Conservation (phyloP, 2,329 filamentous ascomycete genomes). For the Aspergillus sp. region DNA sequence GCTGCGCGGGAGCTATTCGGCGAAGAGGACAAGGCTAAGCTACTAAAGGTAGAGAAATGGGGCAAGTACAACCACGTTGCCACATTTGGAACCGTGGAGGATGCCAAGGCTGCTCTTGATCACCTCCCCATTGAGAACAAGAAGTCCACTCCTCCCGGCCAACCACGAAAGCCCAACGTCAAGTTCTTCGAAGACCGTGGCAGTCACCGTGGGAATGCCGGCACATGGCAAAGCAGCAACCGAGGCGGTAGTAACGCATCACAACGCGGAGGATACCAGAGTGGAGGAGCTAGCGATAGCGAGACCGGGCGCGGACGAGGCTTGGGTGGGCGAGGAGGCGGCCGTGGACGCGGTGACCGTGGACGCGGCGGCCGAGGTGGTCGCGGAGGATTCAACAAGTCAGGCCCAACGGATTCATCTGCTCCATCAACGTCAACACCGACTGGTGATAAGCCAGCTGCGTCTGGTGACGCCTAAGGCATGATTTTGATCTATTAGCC, state of each 20-base stretch:
- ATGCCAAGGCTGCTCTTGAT: conserved; percentile 76
- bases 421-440: conserved; percentile 27
- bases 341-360: conserved; percentile 50
- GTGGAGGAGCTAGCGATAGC: conserved; percentile 75
- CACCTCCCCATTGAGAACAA: conserved; percentile 75
- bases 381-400: conserved; percentile 60
- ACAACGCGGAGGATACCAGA: conserved; percentile 80
- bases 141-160: conserved; percentile 64
- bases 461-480: conserved; percentile 34
- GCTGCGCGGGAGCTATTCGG: conserved; percentile 78
- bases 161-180: conserved; percentile 76
- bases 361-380: conserved; percentile 60
- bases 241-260: conserved; percentile 62
- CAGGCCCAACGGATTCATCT: conserved; percentile 41
- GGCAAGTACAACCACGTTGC: conserved; percentile 77
- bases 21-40: conserved; percentile 79
- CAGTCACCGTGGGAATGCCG: conserved; percentile 52
- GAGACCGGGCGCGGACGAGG: conserved; percentile 59
- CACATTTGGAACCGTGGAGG: conserved; percentile 75
- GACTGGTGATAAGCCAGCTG: conserved; percentile 35
- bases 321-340: conserved; percentile 51
- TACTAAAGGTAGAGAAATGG: conserved; percentile 67
- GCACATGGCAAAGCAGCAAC: conserved; percentile 56
- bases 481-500: conserved; percentile 14
- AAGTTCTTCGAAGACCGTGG: conserved; percentile 77